phyloP scores from a whole-genome alignment of 208 protist genomes.

The Leishmania turanica region DNA sequence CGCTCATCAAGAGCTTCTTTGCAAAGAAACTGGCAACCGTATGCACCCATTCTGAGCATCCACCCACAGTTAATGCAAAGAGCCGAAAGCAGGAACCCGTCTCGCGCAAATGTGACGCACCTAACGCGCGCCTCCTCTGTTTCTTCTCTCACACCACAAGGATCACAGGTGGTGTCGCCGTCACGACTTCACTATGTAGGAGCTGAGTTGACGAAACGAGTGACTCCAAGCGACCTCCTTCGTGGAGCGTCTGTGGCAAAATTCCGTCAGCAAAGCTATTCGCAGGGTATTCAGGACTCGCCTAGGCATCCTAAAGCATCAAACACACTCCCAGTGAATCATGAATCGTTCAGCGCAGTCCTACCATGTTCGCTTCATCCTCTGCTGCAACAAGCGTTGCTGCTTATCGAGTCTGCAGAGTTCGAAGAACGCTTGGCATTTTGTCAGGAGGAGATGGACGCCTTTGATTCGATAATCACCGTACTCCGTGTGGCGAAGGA shows the following conservation, averaged over 20 bases:
- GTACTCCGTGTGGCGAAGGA: conserved; percentile 37
- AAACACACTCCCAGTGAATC: background rate
- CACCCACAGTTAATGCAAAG: background rate
- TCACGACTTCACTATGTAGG: conserved; percentile 16
- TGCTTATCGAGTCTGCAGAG: conserved; percentile 45
- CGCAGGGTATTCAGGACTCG: background rate
- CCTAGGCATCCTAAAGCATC: background rate
- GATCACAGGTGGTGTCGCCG: background rate
- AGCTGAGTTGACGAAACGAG: background rate
- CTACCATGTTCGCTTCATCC: conserved; percentile 20
- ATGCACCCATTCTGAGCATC: background rate
- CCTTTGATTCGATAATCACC: conserved; percentile 36
- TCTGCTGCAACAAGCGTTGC: conserved; percentile 50
- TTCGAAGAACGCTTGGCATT: conserved; percentile 43
- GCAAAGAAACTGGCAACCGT: background rate
- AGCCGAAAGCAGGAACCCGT: background rate
- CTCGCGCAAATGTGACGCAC: background rate
- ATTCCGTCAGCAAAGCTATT: background rate
- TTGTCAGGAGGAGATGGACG: conserved; percentile 32
- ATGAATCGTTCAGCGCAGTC: background rate
- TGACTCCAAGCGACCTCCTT: background rate
- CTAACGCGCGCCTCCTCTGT: background rate
- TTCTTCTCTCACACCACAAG: background rate
- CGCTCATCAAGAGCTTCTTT: background rate
- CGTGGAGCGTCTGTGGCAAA: background rate